Percentiles rank a stretch among this genome's conserved stretches.
These are phyloP conservation scores for Guillardia theta DNA, from an alignment of 78 protist species.

Conservation along the genomic window DNA sequence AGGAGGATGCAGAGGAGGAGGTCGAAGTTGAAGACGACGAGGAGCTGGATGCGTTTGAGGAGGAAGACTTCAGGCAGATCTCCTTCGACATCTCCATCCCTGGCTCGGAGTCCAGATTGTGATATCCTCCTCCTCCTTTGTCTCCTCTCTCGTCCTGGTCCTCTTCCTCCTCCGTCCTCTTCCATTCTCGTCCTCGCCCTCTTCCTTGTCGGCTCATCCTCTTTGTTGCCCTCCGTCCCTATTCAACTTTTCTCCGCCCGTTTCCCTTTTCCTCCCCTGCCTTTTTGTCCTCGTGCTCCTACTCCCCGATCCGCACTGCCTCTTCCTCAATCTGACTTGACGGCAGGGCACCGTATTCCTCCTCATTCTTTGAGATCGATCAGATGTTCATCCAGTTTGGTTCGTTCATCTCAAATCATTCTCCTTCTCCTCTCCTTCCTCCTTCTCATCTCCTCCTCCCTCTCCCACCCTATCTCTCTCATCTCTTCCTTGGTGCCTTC, in stretches of 20 bases:
- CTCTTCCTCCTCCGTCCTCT: background rate
- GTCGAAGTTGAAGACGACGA: too few relatives aligned
- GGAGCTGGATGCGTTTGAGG: too few relatives aligned
- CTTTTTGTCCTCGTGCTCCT: background rate
- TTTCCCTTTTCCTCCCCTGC: background rate
- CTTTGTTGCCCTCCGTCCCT: background rate
- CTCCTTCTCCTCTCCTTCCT: background rate
- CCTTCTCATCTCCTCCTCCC: background rate
- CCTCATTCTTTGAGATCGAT: too few relatives aligned
- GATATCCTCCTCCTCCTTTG: too few relatives aligned
- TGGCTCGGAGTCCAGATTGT: too few relatives aligned
- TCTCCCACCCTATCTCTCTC: background rate
- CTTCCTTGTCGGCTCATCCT: background rate
- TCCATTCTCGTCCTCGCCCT: background rate
- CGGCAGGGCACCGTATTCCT: too few relatives aligned
- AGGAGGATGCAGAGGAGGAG: too few relatives aligned
- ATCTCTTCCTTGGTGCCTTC: background rate
- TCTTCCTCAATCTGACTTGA: background rate
- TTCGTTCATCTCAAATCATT: too few relatives aligned
- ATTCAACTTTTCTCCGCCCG: background rate
- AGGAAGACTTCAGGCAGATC: too few relatives aligned
- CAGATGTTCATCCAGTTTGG: too few relatives aligned
- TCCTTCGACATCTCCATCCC: background rate
- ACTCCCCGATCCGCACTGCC: background rate
- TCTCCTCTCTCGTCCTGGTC: background rate